Conservation (phyloP, 1,284 basidiomycete species). For the Ganoderma multipileum region DNA sequence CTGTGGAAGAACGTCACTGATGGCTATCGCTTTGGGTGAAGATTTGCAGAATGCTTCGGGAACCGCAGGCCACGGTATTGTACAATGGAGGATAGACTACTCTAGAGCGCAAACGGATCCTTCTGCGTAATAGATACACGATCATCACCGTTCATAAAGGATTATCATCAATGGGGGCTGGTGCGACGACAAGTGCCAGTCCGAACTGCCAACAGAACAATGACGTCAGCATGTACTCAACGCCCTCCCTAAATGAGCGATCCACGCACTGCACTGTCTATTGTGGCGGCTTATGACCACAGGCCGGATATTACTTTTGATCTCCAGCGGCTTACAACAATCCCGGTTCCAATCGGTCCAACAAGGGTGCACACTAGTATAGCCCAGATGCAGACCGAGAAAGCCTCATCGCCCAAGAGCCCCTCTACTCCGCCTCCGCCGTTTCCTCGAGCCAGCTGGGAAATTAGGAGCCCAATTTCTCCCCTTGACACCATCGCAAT, state of each 20-base stretch:
- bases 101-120: neutral
- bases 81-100: neutral
- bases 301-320: conserved; percentile 21
- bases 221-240: conserved; percentile 24
- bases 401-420: conserved; percentile 48
- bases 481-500: conserved; percentile 58
- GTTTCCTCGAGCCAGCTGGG: conserved; percentile 35
- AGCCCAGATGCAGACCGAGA: conserved; percentile 54
- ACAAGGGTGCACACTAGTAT: conserved; percentile 56
- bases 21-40: conserved; percentile 33
- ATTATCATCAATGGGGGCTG: neutral
- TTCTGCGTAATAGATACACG: neutral
- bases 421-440: conserved; percentile 15
- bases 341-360: conserved; percentile 51
- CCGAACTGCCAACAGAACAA: neutral
- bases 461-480: conserved; percentile 56
- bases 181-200: neutral
- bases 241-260: neutral
- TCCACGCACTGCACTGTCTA: neutral
- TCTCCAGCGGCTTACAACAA: conserved; percentile 33
- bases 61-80: neutral
- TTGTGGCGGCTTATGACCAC: conserved; percentile 22
- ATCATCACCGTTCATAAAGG: neutral
- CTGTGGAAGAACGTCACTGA: conserved; percentile 76
- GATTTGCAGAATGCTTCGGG: neutral